phyloP scores from a whole-genome alignment of 139 green algal species.

The Chlorella sp. region DNA sequence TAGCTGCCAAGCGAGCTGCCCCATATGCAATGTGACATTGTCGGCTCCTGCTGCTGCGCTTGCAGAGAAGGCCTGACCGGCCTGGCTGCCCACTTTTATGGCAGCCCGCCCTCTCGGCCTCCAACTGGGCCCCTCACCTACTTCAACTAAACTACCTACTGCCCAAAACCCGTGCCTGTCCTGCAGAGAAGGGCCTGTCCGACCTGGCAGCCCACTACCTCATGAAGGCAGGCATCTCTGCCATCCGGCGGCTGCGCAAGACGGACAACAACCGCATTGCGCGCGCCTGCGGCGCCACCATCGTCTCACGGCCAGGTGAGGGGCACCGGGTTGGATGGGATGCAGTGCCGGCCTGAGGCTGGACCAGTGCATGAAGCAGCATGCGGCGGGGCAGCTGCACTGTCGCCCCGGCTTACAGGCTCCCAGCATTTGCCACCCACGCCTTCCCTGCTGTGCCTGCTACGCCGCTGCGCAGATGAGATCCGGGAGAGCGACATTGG shows the following conservation, averaged over 20 bases:
- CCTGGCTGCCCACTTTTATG: slow-evolving; percentile 93
- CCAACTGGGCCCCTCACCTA: too few relatives aligned
- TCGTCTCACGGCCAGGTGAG: slow-evolving; percentile 70
- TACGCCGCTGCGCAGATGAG: slow-evolving; percentile 74
- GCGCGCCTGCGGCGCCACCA: slow-evolving; percentile 93
- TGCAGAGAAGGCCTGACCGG: slow-evolving; percentile 94
- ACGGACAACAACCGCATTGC: slow-evolving; percentile 99
- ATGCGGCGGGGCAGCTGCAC: too few relatives aligned
- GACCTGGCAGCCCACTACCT: slow-evolving; percentile 97
- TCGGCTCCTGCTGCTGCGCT: too few relatives aligned
- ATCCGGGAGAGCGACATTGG: slow-evolving; percentile 94
- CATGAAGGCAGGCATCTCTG: slow-evolving; percentile 90
- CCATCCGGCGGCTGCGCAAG: slow-evolving; percentile 97
- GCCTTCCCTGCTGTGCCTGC: background rate
- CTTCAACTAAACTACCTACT: too few relatives aligned
- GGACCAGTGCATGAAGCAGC: too few relatives aligned
- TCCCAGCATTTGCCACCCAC: too few relatives aligned
- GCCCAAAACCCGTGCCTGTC: background rate
- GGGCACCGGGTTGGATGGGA: too few relatives aligned
- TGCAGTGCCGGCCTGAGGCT: too few relatives aligned
- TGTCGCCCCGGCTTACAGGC: too few relatives aligned
- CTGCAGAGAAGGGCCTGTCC: slow-evolving; percentile 92
- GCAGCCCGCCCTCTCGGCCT: too few relatives aligned
- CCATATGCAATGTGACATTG: too few relatives aligned
- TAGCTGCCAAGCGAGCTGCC: too few relatives aligned